A percentile compares a stretch with the other conserved stretches of the same genome.
Evolutionary conservation across 805 yeast genomes (phyloP).

Genomic region (Lachancea fermentati): DNA sequence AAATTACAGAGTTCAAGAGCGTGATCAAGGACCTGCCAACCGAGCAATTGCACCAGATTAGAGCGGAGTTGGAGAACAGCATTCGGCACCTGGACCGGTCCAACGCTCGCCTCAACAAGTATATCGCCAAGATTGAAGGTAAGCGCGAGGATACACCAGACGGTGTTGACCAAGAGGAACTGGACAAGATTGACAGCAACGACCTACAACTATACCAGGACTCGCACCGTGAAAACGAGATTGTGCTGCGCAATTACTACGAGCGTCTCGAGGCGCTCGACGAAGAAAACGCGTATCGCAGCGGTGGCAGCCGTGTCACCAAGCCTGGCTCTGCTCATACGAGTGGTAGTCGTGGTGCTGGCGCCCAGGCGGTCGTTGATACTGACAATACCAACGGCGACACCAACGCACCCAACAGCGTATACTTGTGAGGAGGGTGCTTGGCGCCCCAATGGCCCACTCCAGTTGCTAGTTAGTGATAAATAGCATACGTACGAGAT

Average conservation of each 20-base stretch:
- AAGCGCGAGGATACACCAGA: conserved; percentile 13
- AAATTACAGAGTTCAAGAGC: conserved; percentile 42
- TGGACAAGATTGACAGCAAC: conserved; percentile 32
- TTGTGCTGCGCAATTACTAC: conserved; percentile 47
- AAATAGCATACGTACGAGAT: too few species aligned
- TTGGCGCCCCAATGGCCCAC: too few species aligned
- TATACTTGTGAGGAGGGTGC: conserved; percentile 17
- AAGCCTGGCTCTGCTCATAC: conserved; percentile 3
- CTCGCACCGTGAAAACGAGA: conserved; percentile 51
- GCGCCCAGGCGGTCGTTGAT: conserved; percentile 18
- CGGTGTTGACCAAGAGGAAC: conserved; percentile 20
- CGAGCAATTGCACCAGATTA: conserved; percentile 35
- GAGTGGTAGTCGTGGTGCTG: background rate
- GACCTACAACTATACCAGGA: conserved; percentile 50
- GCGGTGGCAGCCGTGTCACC: conserved; percentile 8
- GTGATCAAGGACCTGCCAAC: conserved; percentile 52
- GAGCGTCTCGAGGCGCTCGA: conserved; percentile 41
- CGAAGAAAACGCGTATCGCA: conserved; percentile 44
- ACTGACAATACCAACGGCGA: conserved; percentile 36
- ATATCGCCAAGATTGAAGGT: conserved; percentile 34
- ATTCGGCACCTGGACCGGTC: conserved; percentile 46
- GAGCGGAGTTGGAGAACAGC: conserved; percentile 36
- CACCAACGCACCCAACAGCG: conserved; percentile 33
- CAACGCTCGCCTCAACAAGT: conserved; percentile 42
- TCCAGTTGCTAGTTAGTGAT: too few species aligned